phyloP scores from a whole-genome alignment of 331 rosid genomes.

The Dryas integrifolia region DNA sequence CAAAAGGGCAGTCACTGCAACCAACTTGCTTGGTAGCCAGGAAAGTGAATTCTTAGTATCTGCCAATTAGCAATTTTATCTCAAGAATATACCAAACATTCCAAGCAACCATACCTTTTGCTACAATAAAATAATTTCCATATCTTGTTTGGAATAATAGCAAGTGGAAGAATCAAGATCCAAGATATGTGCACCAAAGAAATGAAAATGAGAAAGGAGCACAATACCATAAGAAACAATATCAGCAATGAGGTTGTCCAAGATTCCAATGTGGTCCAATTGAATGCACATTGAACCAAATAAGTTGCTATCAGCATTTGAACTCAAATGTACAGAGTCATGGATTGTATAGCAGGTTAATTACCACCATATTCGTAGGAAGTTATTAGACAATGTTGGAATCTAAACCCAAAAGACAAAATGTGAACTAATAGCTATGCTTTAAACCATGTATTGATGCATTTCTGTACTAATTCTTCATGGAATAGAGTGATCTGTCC shows the following conservation, averaged over 20 bases:
- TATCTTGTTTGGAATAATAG: slow-evolving; percentile 33
- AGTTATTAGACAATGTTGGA: not conserved
- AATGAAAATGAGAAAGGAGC: not conserved
- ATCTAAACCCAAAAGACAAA: slow-evolving; percentile 8
- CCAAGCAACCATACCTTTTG: slow-evolving; percentile 13
- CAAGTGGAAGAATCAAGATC: slow-evolving; percentile 39
- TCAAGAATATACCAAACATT: slow-evolving; percentile 30
- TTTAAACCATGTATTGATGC: no score
- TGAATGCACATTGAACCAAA: slow-evolving; percentile 20
- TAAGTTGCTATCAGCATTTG: slow-evolving; percentile 12
- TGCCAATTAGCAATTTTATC: slow-evolving; percentile 17
- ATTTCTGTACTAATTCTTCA: no score
- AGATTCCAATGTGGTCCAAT: slow-evolving; percentile 17
- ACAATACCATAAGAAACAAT: slow-evolving; percentile 14
- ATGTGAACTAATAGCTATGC: not conserved
- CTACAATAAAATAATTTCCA: slow-evolving; percentile 25
- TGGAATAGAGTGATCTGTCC: no score
- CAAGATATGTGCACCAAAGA: slow-evolving; percentile 6
- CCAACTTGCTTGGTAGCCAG: slow-evolving; percentile 21
- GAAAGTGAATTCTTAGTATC: slow-evolving; percentile 18
- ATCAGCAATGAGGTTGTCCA: not conserved
- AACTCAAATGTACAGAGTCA: not conserved
- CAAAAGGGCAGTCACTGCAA: not conserved
- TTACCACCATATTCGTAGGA: not conserved
- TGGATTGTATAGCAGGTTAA: slow-evolving; percentile 2